Conservation (phyloP, 1,284 basidiomycete genomes). For the Earliella scabrosa region DNA sequence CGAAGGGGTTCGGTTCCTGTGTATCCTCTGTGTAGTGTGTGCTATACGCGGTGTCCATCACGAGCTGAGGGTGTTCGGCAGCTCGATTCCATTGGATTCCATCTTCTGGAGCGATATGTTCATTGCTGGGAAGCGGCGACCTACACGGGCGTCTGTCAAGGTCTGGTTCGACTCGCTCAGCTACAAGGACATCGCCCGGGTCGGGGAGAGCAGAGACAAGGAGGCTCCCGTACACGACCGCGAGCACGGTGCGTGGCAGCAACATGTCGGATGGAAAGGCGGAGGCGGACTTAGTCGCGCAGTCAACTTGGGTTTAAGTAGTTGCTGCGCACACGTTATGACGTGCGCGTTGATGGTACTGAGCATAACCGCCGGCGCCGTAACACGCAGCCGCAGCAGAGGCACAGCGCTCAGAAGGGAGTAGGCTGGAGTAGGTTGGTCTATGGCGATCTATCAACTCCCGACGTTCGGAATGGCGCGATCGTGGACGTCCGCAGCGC, state of each 20-base stretch:
- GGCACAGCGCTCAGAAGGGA: conserved; percentile 13
- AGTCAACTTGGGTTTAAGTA: conserved; percentile 9
- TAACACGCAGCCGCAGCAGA: conserved; percentile 20
- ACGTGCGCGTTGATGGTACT: not conserved
- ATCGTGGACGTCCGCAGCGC: conserved; percentile 7
- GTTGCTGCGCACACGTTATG: not conserved
- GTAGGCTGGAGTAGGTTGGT: no score
- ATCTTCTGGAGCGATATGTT: no score
- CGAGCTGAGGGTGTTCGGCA: conserved; percentile 9
- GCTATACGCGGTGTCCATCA: not conserved
- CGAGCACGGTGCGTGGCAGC: conserved; percentile 24
- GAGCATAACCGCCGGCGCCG: conserved; percentile 10
- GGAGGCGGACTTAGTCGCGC: not conserved
- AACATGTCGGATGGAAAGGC: conserved; percentile 17
- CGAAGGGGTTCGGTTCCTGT: not conserved
- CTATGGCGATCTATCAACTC: no score
- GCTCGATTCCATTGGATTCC: conserved; percentile 9
- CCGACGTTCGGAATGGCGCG: conserved; percentile 3
- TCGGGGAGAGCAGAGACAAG: conserved; percentile 23
- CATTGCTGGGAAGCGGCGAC: no score
- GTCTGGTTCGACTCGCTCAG: no score
- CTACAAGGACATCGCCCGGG: not conserved
- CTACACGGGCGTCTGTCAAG: no score
- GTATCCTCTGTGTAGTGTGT: not conserved
- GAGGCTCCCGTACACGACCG: conserved; percentile 26